Evolutionary conservation across 2,329 filamentous ascomycete species (phyloP).

Genomic region (Hypoxylon rubiginosum): DNA sequence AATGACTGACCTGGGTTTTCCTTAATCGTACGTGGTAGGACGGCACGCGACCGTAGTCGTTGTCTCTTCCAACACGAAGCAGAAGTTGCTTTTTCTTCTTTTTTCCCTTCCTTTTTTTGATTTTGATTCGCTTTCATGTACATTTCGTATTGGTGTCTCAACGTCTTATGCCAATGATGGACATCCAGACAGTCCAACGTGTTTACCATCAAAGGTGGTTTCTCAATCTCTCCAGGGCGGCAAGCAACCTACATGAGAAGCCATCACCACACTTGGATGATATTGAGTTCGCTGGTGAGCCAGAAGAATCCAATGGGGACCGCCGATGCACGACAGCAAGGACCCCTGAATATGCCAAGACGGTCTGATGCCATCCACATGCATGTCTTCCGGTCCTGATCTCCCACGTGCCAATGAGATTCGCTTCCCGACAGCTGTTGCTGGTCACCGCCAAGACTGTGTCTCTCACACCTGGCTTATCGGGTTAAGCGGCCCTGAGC

Average conservation of each 20-base stretch:
- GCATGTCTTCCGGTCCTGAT: constrained; percentile 23
- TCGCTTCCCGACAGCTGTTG: constrained; percentile 12
- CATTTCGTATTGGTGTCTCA: no score
- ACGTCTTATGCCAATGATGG: neutral
- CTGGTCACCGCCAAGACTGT: constrained; percentile 20
- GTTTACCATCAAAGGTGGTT: neutral
- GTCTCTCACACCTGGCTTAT: constrained; percentile 28
- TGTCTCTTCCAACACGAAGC: neutral
- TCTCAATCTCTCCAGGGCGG: neutral
- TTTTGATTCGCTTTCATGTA: no score
- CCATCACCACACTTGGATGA: neutral
- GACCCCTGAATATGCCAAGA: constrained; percentile 28
- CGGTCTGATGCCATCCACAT: constrained; percentile 22
- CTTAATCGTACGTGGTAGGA: neutral
- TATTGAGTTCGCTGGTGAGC: neutral
- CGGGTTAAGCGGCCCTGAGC: constrained; percentile 22
- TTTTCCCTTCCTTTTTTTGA: no score
- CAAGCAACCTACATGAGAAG: constrained; percentile 7
- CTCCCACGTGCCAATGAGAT: constrained; percentile 35
- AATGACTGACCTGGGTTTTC: no score
- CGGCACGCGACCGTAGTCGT: constrained; percentile 9
- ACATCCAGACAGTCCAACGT: neutral
- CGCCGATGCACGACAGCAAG: constrained; percentile 6
- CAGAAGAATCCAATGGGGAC: constrained; percentile 3
- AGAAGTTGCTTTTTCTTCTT: neutral